Conservation (phyloP, 805 yeast genomes). For the Blastobotrys muscicola region DNA sequence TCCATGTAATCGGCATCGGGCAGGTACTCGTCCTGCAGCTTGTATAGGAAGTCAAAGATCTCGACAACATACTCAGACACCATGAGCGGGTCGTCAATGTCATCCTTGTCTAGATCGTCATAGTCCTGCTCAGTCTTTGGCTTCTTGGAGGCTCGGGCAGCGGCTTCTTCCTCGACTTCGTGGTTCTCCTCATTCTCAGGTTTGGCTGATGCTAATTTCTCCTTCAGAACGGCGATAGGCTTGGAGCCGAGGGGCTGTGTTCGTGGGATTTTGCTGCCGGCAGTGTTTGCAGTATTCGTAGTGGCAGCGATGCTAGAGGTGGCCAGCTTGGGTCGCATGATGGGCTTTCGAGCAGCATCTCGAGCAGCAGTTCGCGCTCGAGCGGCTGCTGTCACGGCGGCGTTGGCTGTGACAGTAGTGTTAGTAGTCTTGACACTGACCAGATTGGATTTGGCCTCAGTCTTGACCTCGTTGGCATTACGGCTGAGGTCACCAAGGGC, state of each 20-base stretch:
- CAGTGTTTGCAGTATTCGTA: neutral
- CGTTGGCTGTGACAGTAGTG: slow-evolving; percentile 1
- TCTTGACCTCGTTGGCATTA: slow-evolving; percentile 18
- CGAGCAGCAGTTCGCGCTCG: neutral
- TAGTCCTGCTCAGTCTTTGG: slow-evolving; percentile 11
- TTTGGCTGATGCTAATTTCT: neutral
- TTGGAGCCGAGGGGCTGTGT: neutral
- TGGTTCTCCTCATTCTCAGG: neutral
- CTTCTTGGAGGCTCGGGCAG: slow-evolving; percentile 2
- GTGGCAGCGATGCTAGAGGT: neutral
- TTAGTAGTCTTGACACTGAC: neutral
- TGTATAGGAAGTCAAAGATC: slow-evolving; percentile 71
- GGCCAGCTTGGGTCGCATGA: neutral
- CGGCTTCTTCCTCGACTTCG: neutral
- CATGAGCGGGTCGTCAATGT: slow-evolving; percentile 49
- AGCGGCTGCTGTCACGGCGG: neutral
- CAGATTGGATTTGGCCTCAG: slow-evolving; percentile 1
- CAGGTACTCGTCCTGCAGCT: slow-evolving; percentile 59
- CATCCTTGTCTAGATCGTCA: slow-evolving; percentile 29
- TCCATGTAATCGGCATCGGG: slow-evolving; percentile 50
- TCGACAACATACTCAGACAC: slow-evolving; percentile 87
- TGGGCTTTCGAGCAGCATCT: neutral
- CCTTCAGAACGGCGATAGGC: neutral
- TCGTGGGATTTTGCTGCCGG: neutral
- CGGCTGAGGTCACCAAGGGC: slow-evolving; percentile 28